Conservation (phyloP, 2,329 filamentous ascomycete species). For the Beauveria medogensis region DNA sequence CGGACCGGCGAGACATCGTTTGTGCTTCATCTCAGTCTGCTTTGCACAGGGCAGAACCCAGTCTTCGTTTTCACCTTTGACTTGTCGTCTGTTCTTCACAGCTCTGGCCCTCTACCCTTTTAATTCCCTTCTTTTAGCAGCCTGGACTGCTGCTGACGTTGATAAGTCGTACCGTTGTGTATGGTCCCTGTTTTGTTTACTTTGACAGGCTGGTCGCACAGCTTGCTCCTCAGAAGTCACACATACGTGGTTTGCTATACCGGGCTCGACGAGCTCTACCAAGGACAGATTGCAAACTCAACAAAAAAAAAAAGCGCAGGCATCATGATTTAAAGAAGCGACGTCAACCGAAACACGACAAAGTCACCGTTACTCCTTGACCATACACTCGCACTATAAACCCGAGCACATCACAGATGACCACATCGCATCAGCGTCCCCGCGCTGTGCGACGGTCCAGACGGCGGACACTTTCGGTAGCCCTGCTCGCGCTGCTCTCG, state of each 20-base stretch:
- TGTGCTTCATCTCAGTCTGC: background rate
- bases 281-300: background rate
- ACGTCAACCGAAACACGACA: background rate
- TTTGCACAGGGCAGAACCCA: background rate
- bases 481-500: background rate
- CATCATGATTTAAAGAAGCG: slow-evolving; percentile 5
- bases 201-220: background rate
- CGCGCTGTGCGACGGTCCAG: background rate
- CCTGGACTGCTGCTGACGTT: background rate
- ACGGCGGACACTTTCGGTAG: background rate
- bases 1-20: background rate
- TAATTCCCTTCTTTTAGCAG: background rate
- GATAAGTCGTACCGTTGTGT: background rate
- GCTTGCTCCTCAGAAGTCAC: background rate
- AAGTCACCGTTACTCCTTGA: background rate
- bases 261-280: too few relatives aligned
- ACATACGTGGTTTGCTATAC: background rate
- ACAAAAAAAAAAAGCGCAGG: background rate
- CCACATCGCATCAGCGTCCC: background rate
- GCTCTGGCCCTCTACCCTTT: background rate
- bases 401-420: background rate
- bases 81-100: background rate
- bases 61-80: background rate
- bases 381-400: background rate
- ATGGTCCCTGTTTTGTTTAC: background rate